Conservation (phyloP, 805 yeast species). For the Lipomyces yamanashiensis region DNA sequence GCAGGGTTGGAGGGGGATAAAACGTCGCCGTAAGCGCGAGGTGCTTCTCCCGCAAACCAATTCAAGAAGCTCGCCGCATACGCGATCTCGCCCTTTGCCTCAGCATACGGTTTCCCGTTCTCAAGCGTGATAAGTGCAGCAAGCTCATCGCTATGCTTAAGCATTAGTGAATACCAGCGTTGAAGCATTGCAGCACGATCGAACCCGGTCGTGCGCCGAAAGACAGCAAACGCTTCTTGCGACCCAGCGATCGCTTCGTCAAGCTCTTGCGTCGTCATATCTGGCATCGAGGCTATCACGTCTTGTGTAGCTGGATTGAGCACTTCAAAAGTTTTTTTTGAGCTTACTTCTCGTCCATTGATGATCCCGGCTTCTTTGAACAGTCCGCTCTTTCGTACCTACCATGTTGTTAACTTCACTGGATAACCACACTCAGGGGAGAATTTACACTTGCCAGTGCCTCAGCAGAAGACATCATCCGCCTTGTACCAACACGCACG, state of each 20-base stretch:
- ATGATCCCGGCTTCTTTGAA: neutral
- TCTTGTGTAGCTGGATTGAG: slow-evolving; percentile 73
- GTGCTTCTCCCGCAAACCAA: slow-evolving; percentile 88
- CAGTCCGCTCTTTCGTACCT: neutral
- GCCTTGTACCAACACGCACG: neutral
- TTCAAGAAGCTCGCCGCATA: slow-evolving; percentile 79
- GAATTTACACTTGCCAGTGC: neutral
- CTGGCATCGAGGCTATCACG: slow-evolving; percentile 59
- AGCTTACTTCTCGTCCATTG: neutral
- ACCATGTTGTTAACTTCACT: neutral
- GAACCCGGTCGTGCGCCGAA: slow-evolving; percentile 57
- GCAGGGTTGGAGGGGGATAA: slow-evolving; percentile 48
- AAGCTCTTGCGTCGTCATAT: slow-evolving; percentile 56
- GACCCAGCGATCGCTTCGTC: slow-evolving; percentile 62
- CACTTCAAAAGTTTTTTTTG: slow-evolving; percentile 41
- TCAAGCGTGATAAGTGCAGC: slow-evolving; percentile 68
- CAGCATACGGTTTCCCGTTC: slow-evolving; percentile 74
- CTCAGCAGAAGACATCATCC: neutral
- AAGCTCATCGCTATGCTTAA: slow-evolving; percentile 64
- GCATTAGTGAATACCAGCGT: slow-evolving; percentile 58
- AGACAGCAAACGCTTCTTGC: slow-evolving; percentile 56
- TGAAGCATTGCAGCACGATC: slow-evolving; percentile 59
- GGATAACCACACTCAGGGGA: neutral
- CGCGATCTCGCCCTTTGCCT: slow-evolving; percentile 70
- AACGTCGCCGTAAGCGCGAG: slow-evolving; percentile 68